These are phyloP conservation scores for Verticillium nonalfalfae DNA, from an alignment of 2,329 filamentous ascomycete genomes.

Conservation along the genomic window DNA sequence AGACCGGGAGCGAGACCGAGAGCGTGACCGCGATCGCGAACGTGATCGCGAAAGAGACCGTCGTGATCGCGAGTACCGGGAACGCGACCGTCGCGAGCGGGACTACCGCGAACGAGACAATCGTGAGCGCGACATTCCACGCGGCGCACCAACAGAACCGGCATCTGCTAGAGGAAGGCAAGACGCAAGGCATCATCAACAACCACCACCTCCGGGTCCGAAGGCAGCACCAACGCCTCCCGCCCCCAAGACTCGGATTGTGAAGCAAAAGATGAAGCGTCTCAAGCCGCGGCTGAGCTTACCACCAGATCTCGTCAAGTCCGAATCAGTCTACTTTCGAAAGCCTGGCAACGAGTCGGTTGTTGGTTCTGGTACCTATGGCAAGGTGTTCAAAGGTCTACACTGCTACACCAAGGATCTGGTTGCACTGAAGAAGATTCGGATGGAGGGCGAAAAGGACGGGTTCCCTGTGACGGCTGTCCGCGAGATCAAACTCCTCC, in stretches of 20 bases:
- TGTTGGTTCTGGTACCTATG: conserved; percentile 91
- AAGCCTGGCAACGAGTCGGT: conserved; percentile 98
- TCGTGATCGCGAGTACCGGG: conserved; percentile 26
- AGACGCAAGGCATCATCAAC: conserved; percentile 19
- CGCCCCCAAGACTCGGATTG: conserved; percentile 51
- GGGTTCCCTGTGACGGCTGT: conserved; percentile 89
- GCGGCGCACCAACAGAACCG: conserved; percentile 46
- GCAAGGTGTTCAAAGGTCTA: conserved; percentile 89
- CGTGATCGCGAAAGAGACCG: conserved; percentile 27
- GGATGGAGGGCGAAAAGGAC: conserved; percentile 89
- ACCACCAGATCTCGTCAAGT: conserved; percentile 64
- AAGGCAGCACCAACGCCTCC: conserved; percentile 18
- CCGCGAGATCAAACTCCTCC: conserved; percentile 85
- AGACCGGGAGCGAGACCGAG: conserved; percentile 1
- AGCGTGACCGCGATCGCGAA: conserved; percentile 15
- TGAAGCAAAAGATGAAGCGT: conserved; percentile 63
- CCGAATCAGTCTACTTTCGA: conserved; percentile 87
- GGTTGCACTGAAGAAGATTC: conserved; percentile 83
- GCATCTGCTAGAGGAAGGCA: conserved; percentile 37
- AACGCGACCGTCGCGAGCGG: conserved; percentile 23
- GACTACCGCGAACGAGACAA: conserved; percentile 16
- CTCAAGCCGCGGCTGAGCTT: conserved; percentile 67
- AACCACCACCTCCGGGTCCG: conserved; percentile 24
- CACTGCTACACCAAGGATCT: conserved; percentile 84
- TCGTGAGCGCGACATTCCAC: conserved; percentile 40